Percentiles rank a stretch among this genome's conserved stretches.
phyloP scores from a whole-genome alignment of 768 basidiomycete genomes.

The Exidia glandulosa region DNA sequence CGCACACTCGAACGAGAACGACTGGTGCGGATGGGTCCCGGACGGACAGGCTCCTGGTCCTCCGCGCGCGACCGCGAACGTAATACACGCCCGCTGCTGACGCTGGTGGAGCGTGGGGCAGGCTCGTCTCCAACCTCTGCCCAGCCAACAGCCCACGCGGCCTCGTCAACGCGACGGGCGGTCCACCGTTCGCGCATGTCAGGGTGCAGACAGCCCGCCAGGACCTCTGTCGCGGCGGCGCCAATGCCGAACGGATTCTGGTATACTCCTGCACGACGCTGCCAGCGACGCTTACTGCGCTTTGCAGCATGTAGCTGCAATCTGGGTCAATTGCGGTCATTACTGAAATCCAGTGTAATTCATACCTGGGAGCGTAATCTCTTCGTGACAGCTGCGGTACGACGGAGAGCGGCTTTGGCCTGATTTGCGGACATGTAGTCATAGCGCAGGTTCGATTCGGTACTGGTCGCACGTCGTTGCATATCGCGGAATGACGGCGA shows the following conservation, averaged over 20 bases:
- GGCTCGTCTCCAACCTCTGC: conserved; percentile 19
- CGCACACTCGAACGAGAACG: neutral
- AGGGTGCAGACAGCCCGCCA: conserved; percentile 70
- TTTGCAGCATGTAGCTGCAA: no score
- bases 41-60: neutral
- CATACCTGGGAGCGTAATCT: no score
- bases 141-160: conserved; percentile 74
- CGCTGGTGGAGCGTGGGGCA: neutral
- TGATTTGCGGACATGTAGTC: no score
- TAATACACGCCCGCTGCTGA: neutral
- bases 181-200: conserved; percentile 58
- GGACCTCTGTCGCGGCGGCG: conserved; percentile 52
- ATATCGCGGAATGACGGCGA: no score
- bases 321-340: no score
- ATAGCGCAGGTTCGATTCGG: no score
- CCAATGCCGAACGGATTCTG: conserved; percentile 46
- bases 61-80: neutral
- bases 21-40: neutral
- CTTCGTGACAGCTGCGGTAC: no score
- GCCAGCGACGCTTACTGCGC: no score
- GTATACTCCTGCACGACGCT: conserved; percentile 21
- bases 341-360: no score
- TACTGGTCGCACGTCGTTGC: no score
- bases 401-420: no score
- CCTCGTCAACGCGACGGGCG: conserved; percentile 68